These are phyloP conservation scores for Lotmaria passim DNA, from an alignment of 208 protist species.

Conservation along the genomic window DNA sequence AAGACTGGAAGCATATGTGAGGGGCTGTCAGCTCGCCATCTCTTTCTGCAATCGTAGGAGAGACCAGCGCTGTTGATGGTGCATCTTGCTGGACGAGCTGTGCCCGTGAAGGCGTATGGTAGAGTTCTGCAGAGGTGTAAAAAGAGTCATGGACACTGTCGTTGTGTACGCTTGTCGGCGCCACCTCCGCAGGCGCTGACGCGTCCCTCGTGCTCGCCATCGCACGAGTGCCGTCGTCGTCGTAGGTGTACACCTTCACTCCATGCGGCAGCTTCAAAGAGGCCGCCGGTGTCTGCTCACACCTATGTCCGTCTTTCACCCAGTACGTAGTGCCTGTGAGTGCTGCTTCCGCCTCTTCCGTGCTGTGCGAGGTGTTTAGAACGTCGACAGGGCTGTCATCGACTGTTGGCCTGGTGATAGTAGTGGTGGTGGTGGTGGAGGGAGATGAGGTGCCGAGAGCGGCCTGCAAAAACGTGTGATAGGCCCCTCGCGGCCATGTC, in stretches of 20 bases:
- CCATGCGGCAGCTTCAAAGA: constrained; percentile 8
- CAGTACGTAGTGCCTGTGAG: background rate
- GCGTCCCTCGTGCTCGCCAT: background rate
- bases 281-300: background rate
- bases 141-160: no score
- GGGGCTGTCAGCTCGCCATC: background rate
- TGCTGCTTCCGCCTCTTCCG: no score
- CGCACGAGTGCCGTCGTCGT: constrained; percentile 17
- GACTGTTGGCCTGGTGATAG: no score
- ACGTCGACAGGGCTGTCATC: no score
- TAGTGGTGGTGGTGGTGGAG: no score
- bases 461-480: constrained; percentile 3
- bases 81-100: no score
- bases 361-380: no score
- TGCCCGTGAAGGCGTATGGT: no score
- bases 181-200: no score
- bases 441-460: background rate
- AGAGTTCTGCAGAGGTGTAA: no score
- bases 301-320: background rate
- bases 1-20: background rate
- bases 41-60: background rate
- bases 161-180: no score
- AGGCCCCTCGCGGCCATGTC: constrained; percentile 7
- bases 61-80: no score
- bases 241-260: constrained; percentile 12